Conservation (phyloP, 164 flowering plant genomes). For the Vitis labrusca region DNA sequence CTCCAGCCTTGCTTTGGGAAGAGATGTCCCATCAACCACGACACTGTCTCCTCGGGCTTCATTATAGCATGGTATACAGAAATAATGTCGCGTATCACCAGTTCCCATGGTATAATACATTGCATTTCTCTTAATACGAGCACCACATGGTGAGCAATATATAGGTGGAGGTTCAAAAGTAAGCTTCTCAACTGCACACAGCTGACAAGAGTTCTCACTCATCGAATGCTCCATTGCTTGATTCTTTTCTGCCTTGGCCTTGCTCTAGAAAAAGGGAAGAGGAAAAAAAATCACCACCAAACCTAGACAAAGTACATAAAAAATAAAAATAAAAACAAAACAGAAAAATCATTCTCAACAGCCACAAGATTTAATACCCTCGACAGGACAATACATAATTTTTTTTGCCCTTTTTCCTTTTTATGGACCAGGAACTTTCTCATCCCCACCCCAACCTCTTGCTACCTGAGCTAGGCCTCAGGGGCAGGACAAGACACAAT, state of each 20-base stretch:
- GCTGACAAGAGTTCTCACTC: conserved; percentile 97
- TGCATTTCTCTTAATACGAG: conserved; percentile 90
- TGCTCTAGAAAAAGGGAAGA: conserved; percentile 55
- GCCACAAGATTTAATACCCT: too few relatives aligned
- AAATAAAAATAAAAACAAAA: too few relatives aligned
- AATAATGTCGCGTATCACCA: conserved; percentile 92
- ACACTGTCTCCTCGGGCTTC: conserved; percentile 86
- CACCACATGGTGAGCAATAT: conserved; percentile 90
- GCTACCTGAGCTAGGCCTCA: too few relatives aligned
- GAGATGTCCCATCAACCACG: conserved; percentile 65
- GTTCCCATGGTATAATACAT: conserved; percentile 80
- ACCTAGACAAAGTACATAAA: neutral
- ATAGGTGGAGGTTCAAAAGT: conserved; percentile 98
- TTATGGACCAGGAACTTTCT: too few relatives aligned
- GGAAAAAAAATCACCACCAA: neutral
- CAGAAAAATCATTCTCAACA: too few relatives aligned
- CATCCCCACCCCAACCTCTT: too few relatives aligned
- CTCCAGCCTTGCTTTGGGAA: conserved; percentile 72
- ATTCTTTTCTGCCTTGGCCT: conserved; percentile 96
- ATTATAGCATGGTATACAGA: conserved; percentile 93
- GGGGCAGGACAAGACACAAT: too few relatives aligned
- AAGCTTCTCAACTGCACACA: conserved; percentile 98
- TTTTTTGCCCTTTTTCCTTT: too few relatives aligned
- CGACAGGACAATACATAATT: too few relatives aligned
- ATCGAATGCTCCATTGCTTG: conserved; percentile 91